A percentile compares a stretch with the other conserved stretches of the same genome.
phyloP scores from a whole-genome alignment of 768 basidiomycete species.

The Lentinula sp. region DNA sequence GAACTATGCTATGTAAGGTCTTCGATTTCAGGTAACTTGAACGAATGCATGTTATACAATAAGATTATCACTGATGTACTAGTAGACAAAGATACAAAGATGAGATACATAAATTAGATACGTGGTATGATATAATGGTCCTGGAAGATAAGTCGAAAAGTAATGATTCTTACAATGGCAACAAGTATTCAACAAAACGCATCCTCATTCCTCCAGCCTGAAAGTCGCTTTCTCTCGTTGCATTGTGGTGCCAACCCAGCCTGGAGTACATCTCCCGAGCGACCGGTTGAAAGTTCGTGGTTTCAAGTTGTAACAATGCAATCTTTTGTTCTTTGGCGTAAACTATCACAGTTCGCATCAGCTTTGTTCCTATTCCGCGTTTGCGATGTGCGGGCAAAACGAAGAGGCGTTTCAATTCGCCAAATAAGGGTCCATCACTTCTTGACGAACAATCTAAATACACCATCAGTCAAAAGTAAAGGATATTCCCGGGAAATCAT shows the following conservation, averaged over 20 bases:
- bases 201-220: neutral
- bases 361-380: neutral
- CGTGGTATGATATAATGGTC: neutral
- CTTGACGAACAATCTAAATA: neutral
- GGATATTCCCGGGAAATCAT: neutral
- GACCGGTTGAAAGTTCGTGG: conserved; percentile 2
- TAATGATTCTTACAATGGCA: neutral
- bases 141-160: neutral
- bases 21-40: no score
- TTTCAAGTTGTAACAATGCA: neutral
- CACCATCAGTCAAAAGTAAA: neutral
- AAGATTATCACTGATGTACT: neutral
- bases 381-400: conserved; percentile 2
- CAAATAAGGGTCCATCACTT: neutral
- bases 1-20: neutral
- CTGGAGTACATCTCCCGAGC: neutral
- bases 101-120: neutral
- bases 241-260: neutral
- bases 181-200: neutral
- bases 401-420: conserved; percentile 3
- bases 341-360: neutral
- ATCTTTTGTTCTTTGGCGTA: neutral
- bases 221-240: conserved; percentile 1
- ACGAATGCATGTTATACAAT: neutral
- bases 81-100: neutral